These are phyloP conservation scores for Aristolochia californica DNA, from an alignment of 164 flowering plant species.

Conservation along the genomic window DNA sequence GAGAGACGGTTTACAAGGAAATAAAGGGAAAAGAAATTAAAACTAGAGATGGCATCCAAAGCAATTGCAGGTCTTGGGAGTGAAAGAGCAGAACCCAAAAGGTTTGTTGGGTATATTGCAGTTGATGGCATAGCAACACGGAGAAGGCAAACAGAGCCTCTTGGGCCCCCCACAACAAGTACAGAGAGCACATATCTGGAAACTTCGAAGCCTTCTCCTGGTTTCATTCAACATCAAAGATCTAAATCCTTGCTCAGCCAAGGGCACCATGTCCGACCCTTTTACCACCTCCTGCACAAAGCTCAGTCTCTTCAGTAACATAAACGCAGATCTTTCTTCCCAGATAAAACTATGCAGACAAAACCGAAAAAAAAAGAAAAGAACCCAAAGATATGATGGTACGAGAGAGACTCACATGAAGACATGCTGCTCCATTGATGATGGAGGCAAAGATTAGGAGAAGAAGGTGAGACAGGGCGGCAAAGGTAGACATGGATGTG, in stretches of 20 bases:
- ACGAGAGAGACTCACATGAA: conserved; percentile 4
- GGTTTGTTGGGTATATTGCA: conserved; percentile 95
- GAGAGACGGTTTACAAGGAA: not conserved
- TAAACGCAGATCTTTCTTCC: not conserved
- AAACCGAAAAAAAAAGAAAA: not conserved
- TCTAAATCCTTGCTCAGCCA: conserved; percentile 27
- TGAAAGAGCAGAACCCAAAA: conserved; percentile 85
- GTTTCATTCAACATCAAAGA: conserved; percentile 47
- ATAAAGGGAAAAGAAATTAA: not conserved
- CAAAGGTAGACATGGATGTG: conserved; percentile 7
- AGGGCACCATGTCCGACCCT: conserved; percentile 41
- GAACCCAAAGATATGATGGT: not conserved
- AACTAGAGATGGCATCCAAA: conserved; percentile 73
- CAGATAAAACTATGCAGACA: not conserved
- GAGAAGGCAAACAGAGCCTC: conserved; percentile 63
- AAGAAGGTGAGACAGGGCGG: conserved; percentile 4
- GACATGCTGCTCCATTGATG: conserved; percentile 2
- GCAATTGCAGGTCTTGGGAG: conserved; percentile 91
- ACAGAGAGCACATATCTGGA: conserved; percentile 70
- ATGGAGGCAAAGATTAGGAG: conserved; percentile 7
- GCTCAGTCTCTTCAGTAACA: not conserved
- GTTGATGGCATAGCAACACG: conserved; percentile 91
- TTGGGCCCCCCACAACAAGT: conserved; percentile 90
- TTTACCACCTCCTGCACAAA: conserved; percentile 2
- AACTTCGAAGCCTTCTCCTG: conserved; percentile 58